phyloP scores from a whole-genome alignment of 805 yeast species.

The Cephaloascus fragrans region DNA sequence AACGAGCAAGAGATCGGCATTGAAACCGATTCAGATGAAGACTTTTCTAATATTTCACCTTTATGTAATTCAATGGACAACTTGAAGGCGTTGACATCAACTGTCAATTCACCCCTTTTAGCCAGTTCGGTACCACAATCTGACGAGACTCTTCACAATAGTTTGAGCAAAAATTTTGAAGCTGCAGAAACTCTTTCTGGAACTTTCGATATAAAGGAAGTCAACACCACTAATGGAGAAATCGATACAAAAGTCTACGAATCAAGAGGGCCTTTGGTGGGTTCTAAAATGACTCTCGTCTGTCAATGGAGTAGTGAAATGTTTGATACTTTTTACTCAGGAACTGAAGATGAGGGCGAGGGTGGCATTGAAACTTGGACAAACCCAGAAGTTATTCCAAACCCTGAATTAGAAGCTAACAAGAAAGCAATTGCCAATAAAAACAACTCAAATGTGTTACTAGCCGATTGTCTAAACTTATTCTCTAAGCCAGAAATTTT shows the following conservation, averaged over 20 bases:
- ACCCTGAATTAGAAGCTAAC: conserved; percentile 44
- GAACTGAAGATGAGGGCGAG: conserved; percentile 30
- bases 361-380: conserved; percentile 51
- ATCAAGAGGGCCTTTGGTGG: conserved; percentile 7
- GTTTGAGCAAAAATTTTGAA: not conserved
- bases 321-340: conserved; percentile 44
- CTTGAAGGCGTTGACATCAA: conserved; percentile 2
- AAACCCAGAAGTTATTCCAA: conserved; percentile 35
- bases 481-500: conserved; percentile 79
- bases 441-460: conserved; percentile 34
- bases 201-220: not conserved
- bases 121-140: not conserved
- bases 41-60: not conserved
- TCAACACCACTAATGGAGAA: not conserved
- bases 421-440: conserved; percentile 22
- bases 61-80: not conserved
- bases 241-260: not conserved
- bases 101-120: conserved; percentile 3
- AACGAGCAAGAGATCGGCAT: not conserved
- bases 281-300: conserved; percentile 23
- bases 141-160: too few relatives aligned
- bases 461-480: conserved; percentile 64
- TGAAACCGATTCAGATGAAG: not conserved
- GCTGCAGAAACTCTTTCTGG: not conserved
- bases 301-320: conserved; percentile 57